Evolutionary conservation across 2,329 filamentous ascomycete genomes (phyloP).

Genomic region (Alternaria sp.): DNA sequence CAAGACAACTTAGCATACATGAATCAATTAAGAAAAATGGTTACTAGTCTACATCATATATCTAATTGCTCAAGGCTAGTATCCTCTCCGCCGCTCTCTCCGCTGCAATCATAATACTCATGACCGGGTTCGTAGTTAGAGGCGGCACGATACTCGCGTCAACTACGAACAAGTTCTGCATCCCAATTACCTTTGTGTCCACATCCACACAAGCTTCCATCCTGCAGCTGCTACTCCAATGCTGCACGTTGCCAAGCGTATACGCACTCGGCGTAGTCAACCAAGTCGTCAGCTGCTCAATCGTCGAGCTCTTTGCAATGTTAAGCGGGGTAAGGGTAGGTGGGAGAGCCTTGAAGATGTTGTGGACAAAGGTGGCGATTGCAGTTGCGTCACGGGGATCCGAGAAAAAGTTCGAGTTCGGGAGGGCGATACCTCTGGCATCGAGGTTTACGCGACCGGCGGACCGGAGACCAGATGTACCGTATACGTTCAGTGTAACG

Average conservation of each 20-base stretch:
- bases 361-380: slow-evolving; percentile 61
- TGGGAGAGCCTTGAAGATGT: slow-evolving; percentile 60
- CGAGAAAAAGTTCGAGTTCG: slow-evolving; percentile 56
- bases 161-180: slow-evolving; percentile 61
- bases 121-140: slow-evolving; percentile 64
- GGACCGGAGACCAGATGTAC: slow-evolving; percentile 63
- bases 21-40: neutral
- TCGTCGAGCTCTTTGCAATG: slow-evolving; percentile 56
- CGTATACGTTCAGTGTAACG: slow-evolving; percentile 66
- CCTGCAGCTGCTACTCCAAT: slow-evolving; percentile 63
- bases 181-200: slow-evolving; percentile 59
- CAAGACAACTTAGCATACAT: neutral
- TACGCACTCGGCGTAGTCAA: slow-evolving; percentile 60
- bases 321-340: slow-evolving; percentile 59
- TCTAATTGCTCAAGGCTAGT: slow-evolving; percentile 30
- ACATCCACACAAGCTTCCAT: slow-evolving; percentile 61
- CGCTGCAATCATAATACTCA: slow-evolving; percentile 64
- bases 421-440: slow-evolving; percentile 55
- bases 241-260: slow-evolving; percentile 61
- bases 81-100: slow-evolving; percentile 63
- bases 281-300: slow-evolving; percentile 60
- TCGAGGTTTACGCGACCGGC: slow-evolving; percentile 59
- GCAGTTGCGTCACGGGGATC: slow-evolving; percentile 59
- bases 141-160: slow-evolving; percentile 62
- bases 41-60: neutral